phyloP scores from a whole-genome alignment of 805 yeast genomes.

The Saccharomycopsis olivae region DNA sequence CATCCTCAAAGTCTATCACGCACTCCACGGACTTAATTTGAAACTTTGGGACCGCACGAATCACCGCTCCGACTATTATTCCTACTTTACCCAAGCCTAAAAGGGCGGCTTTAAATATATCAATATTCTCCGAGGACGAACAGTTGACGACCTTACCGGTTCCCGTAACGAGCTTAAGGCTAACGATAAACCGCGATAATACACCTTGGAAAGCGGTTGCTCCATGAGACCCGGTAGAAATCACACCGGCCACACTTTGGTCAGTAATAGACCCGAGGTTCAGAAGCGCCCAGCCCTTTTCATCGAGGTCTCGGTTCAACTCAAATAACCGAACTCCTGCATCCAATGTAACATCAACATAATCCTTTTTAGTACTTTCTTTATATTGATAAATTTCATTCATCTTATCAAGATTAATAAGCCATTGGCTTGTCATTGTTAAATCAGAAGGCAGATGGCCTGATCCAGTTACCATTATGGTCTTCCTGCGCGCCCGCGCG shows the following conservation, averaged over 20 bases:
- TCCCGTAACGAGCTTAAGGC: constrained; percentile 64
- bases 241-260: constrained; percentile 91
- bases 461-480: constrained; percentile 79
- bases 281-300: constrained; percentile 68
- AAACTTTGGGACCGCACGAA: constrained; percentile 77
- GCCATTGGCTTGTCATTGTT: constrained; percentile 83
- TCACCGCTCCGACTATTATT: constrained; percentile 72
- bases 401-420: constrained; percentile 74
- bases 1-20: constrained; percentile 63
- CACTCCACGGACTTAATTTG: constrained; percentile 75
- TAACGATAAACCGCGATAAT: constrained; percentile 79
- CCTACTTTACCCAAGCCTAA: constrained; percentile 89
- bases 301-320: constrained; percentile 54
- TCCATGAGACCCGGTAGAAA: constrained; percentile 96
- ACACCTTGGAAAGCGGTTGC: constrained; percentile 89
- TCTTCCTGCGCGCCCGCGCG: constrained; percentile 50
- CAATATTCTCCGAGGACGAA: constrained; percentile 50
- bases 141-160: constrained; percentile 62
- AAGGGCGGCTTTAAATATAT: constrained; percentile 70
- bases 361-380: constrained; percentile 47
- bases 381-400: constrained; percentile 37
- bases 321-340: constrained; percentile 80
- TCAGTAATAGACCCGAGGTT: constrained; percentile 90
- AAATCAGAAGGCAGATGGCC: constrained; percentile 93
- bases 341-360: constrained; percentile 86